A percentile compares a stretch with the other conserved stretches of the same genome.
Evolutionary conservation across 2,329 filamentous ascomycete species (phyloP).

Genomic region (Bipolaris zeicola): DNA sequence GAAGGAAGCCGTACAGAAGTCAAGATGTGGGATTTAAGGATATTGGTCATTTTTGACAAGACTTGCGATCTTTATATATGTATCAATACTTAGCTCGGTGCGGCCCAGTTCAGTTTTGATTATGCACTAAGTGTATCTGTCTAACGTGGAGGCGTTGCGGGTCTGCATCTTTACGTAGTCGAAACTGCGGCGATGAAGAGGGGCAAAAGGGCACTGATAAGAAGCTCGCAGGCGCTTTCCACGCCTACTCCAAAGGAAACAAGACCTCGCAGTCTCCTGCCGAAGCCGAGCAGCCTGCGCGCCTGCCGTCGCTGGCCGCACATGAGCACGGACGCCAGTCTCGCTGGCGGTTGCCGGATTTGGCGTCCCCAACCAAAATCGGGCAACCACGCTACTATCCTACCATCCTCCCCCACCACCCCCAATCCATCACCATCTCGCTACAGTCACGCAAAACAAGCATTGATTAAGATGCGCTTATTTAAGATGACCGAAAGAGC

Average conservation of each 20-base stretch:
- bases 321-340: background rate
- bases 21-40: background rate
- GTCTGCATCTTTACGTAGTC: background rate
- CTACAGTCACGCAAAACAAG: background rate
- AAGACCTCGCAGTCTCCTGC: background rate
- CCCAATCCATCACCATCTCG: background rate
- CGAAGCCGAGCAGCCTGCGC: background rate
- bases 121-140: background rate
- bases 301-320: background rate
- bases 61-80: background rate
- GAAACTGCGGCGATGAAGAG: background rate
- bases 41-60: background rate
- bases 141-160: too few species aligned
- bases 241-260: background rate
- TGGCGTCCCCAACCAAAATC: background rate
- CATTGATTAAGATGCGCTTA: background rate
- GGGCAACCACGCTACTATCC: background rate
- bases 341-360: background rate
- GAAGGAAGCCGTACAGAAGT: background rate
- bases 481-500: background rate
- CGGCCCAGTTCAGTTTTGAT: background rate
- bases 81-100: background rate
- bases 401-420: background rate
- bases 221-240: background rate
- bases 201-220: background rate